A percentile compares a stretch with the other conserved stretches of the same genome.
phyloP scores from a whole-genome alignment of 1,284 basidiomycete species.

The Ganoderma lucidum region DNA sequence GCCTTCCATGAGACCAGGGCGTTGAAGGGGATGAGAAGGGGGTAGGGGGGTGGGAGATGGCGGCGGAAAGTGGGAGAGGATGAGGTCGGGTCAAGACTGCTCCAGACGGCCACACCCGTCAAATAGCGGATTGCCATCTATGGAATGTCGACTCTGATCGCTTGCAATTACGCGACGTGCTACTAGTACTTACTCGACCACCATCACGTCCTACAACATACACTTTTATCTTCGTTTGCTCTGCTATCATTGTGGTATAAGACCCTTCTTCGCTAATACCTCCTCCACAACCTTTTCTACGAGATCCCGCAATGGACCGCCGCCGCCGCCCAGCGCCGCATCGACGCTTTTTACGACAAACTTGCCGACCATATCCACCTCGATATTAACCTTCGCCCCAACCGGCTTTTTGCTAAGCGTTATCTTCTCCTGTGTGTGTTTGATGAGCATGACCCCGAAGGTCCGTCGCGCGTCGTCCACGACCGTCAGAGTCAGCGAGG shows the following conservation, averaged over 20 bases:
- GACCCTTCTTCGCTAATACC: conserved; percentile 62
- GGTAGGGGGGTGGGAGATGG: conserved; percentile 16
- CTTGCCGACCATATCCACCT: conserved; percentile 94
- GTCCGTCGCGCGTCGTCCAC: conserved; percentile 76
- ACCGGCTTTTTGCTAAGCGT: conserved; percentile 81
- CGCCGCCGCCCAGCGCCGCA: conserved; percentile 72
- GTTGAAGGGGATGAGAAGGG: conserved; percentile 22
- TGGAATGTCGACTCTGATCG: conserved; percentile 16
- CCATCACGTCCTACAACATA: background rate
- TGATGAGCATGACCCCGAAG: conserved; percentile 96
- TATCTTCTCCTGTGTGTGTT: conserved; percentile 92
- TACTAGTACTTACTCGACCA: background rate
- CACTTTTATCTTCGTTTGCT: conserved; percentile 5
- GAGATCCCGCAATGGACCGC: conserved; percentile 61
- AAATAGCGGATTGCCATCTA: conserved; percentile 22
- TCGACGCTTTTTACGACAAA: conserved; percentile 85
- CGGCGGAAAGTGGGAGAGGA: conserved; percentile 22
- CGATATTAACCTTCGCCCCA: conserved; percentile 91
- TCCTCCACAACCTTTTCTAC: conserved; percentile 81
- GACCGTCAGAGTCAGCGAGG: conserved; percentile 90
- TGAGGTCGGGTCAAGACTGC: conserved; percentile 24
- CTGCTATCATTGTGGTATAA: conserved; percentile 27
- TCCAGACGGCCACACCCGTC: conserved; percentile 30
- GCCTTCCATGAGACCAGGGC: conserved; percentile 36
- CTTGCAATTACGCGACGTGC: background rate